Conservation (phyloP, 2,329 filamentous ascomycete species). For the Scopulariopsis brevicaulis region DNA sequence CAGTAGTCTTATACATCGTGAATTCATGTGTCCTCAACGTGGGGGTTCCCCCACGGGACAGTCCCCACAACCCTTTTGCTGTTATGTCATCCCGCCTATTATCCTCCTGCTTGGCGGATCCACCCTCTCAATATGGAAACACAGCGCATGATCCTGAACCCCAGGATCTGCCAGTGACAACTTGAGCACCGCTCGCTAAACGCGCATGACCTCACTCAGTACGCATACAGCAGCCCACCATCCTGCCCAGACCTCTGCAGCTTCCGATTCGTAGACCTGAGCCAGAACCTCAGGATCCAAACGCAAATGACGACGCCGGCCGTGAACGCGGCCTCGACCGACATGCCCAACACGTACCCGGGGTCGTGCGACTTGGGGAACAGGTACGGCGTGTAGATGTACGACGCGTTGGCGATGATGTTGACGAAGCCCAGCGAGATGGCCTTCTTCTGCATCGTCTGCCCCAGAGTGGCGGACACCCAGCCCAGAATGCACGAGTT, state of each 20-base stretch:
- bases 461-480: constrained; percentile 26
- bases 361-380: constrained; percentile 27
- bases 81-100: no score
- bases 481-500: constrained; percentile 31
- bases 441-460: constrained; percentile 31
- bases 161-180: no score
- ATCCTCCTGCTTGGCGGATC: no score
- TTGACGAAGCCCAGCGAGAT: constrained; percentile 29
- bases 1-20: no score
- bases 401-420: constrained; percentile 27
- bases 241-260: constrained; percentile 8
- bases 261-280: constrained; percentile 13
- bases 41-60: no score
- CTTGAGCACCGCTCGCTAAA: no score
- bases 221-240: constrained; percentile 13
- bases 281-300: constrained; percentile 14
- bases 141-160: no score
- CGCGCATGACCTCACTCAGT: no score
- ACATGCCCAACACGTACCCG: constrained; percentile 27
- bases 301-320: constrained; percentile 13
- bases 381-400: constrained; percentile 33
- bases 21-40: no score
- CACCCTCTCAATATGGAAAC: no score
- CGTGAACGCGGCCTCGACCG: constrained; percentile 14
- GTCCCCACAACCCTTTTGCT: no score